Percentiles rank a stretch among this genome's conserved stretches.
Conservation (phyloP, 345 rosid genomes). For the Erysimum cheiranthoides region DNA sequence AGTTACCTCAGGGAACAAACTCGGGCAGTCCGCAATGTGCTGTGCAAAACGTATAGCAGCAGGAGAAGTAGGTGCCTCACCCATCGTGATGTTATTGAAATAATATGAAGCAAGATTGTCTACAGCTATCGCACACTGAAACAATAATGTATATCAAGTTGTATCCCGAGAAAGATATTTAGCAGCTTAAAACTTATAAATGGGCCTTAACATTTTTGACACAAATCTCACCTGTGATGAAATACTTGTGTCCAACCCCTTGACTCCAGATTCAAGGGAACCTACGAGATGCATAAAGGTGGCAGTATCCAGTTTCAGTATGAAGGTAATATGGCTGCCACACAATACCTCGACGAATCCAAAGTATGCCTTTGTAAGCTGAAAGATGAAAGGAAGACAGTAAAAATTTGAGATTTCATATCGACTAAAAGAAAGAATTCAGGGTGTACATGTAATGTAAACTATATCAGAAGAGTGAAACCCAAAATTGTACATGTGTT, state of each 20-base stretch:
- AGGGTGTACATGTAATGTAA: constrained; percentile 10
- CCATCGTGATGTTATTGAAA: constrained; percentile 96
- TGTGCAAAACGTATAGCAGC: constrained; percentile 81
- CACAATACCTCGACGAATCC: constrained; percentile 91
- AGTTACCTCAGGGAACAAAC: constrained; percentile 92
- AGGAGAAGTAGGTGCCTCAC: constrained; percentile 81
- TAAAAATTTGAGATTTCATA: constrained; percentile 3
- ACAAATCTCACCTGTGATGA: constrained; percentile 79
- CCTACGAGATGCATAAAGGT: constrained; percentile 92
- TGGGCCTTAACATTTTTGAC: constrained; percentile 8
- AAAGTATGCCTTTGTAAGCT: constrained; percentile 97
- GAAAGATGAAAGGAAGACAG: constrained; percentile 47
- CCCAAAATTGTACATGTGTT: neutral
- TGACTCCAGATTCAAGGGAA: constrained; percentile 97
- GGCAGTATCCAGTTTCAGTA: constrained; percentile 81
- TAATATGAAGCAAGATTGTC: constrained; percentile 96
- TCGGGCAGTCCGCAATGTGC: constrained; percentile 90
- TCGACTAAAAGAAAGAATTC: neutral
- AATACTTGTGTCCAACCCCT: constrained; percentile 88
- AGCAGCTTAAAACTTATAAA: constrained; percentile 4
- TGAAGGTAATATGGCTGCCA: constrained; percentile 72
- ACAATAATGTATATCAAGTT: constrained; percentile 21
- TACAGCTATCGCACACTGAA: constrained; percentile 94
- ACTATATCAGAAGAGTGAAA: neutral
- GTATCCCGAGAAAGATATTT: constrained; percentile 1